These are phyloP conservation scores for Kuraishia floccosa DNA, from an alignment of 805 yeast species.

Conservation along the genomic window DNA sequence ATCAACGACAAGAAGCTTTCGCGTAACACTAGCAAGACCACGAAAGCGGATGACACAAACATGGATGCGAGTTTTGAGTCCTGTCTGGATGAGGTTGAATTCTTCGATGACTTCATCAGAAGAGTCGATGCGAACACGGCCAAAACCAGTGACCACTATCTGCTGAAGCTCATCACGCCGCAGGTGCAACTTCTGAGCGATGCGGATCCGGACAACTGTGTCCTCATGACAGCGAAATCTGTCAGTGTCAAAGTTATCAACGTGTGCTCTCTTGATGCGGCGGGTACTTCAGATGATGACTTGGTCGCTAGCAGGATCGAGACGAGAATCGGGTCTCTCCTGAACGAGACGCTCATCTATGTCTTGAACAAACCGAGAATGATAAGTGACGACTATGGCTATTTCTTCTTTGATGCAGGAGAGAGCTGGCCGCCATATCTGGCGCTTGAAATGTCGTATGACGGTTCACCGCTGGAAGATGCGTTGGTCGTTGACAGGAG, in stretches of 20 bases:
- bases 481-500: constrained; percentile 53
- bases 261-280: constrained; percentile 32
- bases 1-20: not conserved
- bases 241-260: constrained; percentile 62
- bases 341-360: constrained; percentile 62
- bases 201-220: constrained; percentile 40
- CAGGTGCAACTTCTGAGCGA: constrained; percentile 67
- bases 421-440: constrained; percentile 86
- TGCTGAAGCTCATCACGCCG: constrained; percentile 64
- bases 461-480: constrained; percentile 24
- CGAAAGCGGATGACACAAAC: not conserved
- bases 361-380: constrained; percentile 42
- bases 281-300: constrained; percentile 12
- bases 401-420: constrained; percentile 52
- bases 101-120: constrained; percentile 43
- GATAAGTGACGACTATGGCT: constrained; percentile 4
- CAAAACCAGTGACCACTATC: constrained; percentile 28
- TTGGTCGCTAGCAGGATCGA: constrained; percentile 29
- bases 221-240: constrained; percentile 60
- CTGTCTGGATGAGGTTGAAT: constrained; percentile 18
- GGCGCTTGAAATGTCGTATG: constrained; percentile 59
- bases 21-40: not conserved
- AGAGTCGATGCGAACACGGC: constrained; percentile 11
- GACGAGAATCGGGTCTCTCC: constrained; percentile 53
- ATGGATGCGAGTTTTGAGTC: constrained; percentile 8